Conservation (phyloP, 768 basidiomycete genomes). For the Mycena chlorophos region DNA sequence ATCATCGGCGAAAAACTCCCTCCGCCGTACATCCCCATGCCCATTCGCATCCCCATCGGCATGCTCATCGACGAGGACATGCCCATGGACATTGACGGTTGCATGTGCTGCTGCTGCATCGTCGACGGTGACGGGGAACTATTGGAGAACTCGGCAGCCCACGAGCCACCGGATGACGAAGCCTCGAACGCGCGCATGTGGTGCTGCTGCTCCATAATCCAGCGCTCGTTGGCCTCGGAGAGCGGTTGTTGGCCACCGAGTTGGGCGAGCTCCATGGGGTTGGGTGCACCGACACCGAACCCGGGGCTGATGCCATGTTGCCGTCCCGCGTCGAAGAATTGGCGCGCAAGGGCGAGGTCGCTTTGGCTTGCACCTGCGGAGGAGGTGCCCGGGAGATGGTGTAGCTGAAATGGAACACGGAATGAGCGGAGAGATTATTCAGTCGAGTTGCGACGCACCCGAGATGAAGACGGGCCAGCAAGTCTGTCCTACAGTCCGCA, state of each 20-base stretch:
- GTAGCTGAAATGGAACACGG: slow-evolving; percentile 49
- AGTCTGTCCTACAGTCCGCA: slow-evolving; percentile 60
- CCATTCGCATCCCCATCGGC: slow-evolving; percentile 32
- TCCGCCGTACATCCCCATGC: slow-evolving; percentile 39
- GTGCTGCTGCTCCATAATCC: slow-evolving; percentile 53
- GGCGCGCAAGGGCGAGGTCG: slow-evolving; percentile 73
- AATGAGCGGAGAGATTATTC: no score
- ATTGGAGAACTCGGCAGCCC: slow-evolving; percentile 64
- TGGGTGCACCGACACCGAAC: slow-evolving; percentile 24
- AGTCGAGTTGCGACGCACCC: slow-evolving; percentile 42
- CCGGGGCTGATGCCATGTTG: slow-evolving; percentile 26
- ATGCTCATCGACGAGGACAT: slow-evolving; percentile 21
- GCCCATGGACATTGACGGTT: neutral
- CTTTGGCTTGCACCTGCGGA: slow-evolving; percentile 53
- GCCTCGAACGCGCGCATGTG: slow-evolving; percentile 40
- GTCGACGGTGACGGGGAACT: slow-evolving; percentile 37
- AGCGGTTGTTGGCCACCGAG: slow-evolving; percentile 24
- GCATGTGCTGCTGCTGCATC: slow-evolving; percentile 40
- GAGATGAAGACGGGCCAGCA: slow-evolving; percentile 69
- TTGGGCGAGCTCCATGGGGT: slow-evolving; percentile 24
- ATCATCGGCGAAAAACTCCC: slow-evolving; percentile 32
- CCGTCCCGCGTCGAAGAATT: slow-evolving; percentile 66
- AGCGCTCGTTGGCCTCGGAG: slow-evolving; percentile 49
- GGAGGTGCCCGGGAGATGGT: slow-evolving; percentile 68
- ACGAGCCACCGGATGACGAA: slow-evolving; percentile 37